Conservation (phyloP, 2,329 filamentous ascomycete genomes). For the Lasiodiplodia hormozganensis region DNA sequence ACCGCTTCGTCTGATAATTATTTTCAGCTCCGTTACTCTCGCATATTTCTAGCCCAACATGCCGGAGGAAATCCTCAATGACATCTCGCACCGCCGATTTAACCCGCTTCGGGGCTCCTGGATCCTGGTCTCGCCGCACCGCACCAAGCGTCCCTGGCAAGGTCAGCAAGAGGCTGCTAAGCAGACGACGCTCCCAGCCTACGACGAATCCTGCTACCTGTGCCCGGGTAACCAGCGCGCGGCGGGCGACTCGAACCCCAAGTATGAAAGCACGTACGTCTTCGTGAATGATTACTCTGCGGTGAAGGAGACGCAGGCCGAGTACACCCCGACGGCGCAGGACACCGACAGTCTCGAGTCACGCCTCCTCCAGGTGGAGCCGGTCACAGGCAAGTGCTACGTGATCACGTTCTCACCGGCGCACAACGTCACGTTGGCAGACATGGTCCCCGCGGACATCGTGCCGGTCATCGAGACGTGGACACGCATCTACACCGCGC, state of each 20-base stretch:
- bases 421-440: conserved; percentile 91
- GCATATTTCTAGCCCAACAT: conserved; percentile 39
- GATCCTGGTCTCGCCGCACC: conserved; percentile 93
- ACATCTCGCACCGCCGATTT: conserved; percentile 94
- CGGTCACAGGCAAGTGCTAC: conserved; percentile 94
- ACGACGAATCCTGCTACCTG: conserved; percentile 89
- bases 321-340: conserved; percentile 67
- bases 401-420: conserved; percentile 92
- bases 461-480: conserved; percentile 85
- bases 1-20: background rate
- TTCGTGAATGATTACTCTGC: conserved; percentile 99
- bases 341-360: conserved; percentile 66
- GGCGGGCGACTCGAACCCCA: conserved; percentile 83
- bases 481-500: conserved; percentile 86
- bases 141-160: conserved; percentile 98
- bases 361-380: conserved; percentile 78
- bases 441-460: conserved; percentile 80
- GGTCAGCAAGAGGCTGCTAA: conserved; percentile 57
- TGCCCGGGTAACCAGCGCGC: conserved; percentile 92
- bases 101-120: conserved; percentile 90
- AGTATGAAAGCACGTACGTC: conserved; percentile 86
- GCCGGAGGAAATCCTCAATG: conserved; percentile 71
- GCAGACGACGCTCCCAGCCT: conserved; percentile 67
- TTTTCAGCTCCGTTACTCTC: background rate
- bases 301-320: conserved; percentile 89